Evolutionary conservation across 495 filamentous ascomycete genomes (phyloP).

Genomic region (Hypoxylon intermedium): DNA sequence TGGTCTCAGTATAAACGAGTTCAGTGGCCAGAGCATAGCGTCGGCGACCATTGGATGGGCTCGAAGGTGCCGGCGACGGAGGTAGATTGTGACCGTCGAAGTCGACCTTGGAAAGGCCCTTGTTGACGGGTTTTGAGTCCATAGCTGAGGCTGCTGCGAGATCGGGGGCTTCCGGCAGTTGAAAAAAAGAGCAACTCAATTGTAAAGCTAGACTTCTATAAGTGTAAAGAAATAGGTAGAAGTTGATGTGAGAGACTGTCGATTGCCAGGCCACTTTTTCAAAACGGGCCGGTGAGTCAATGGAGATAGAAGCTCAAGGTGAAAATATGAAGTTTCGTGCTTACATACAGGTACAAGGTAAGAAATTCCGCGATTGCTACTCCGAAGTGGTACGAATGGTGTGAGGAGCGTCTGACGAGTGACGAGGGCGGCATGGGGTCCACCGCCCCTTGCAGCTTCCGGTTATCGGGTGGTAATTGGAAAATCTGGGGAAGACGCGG

Average conservation of each 20-base stretch:
- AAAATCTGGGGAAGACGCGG: conserved; percentile 40
- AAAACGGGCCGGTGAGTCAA: conserved; percentile 10
- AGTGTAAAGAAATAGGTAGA: neutral
- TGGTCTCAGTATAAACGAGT: conserved; percentile 92
- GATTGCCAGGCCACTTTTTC: neutral
- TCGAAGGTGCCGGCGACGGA: conserved; percentile 93
- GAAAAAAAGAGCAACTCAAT: conserved; percentile 1
- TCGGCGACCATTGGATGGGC: conserved; percentile 78
- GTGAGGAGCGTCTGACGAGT: neutral
- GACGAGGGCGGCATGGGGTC: conserved; percentile 26
- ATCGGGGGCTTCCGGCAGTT: conserved; percentile 11
- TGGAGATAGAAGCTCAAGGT: conserved; percentile 1
- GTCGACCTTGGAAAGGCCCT: conserved; percentile 77
- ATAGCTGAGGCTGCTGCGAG: conserved; percentile 24
- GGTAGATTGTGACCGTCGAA: conserved; percentile 89
- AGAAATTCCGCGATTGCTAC: conserved; percentile 38
- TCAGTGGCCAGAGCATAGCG: conserved; percentile 93
- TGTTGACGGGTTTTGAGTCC: conserved; percentile 58
- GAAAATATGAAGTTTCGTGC: conserved; percentile 6
- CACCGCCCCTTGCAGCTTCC: conserved; percentile 34
- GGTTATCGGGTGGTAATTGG: conserved; percentile 32
- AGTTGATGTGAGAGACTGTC: conserved; percentile 1
- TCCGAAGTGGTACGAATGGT: conserved; percentile 30
- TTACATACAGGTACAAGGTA: conserved; percentile 7
- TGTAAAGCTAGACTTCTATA: neutral